A percentile compares a stretch with the other conserved stretches of the same genome.
phyloP scores from a whole-genome alignment of 1,284 basidiomycete species.

The Ceratobasidium sp. region DNA sequence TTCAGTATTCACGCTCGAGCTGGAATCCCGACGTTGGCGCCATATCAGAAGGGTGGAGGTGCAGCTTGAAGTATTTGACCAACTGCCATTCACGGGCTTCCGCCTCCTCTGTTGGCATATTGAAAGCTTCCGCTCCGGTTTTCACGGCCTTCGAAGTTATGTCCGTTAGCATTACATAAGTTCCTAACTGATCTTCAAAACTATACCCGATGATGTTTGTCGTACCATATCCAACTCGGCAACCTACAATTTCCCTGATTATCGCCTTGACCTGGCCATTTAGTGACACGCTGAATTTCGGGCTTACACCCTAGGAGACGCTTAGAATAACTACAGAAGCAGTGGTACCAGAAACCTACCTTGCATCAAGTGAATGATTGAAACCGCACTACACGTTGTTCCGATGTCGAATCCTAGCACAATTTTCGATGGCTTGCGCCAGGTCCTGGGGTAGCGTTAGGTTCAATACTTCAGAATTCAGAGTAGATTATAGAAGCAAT shows the following conservation, averaged over 20 bases:
- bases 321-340: neutral
- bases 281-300: conserved; percentile 1
- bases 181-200: neutral
- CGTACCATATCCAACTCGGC: conserved; percentile 21
- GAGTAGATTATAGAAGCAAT: too few species aligned
- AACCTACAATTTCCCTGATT: neutral
- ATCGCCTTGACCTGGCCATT: conserved; percentile 14
- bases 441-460: too few species aligned
- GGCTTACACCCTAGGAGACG: neutral
- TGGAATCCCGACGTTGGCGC: neutral
- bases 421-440: conserved; percentile 1
- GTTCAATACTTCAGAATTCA: too few species aligned
- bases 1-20: neutral
- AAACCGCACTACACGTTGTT: conserved; percentile 19
- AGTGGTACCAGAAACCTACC: too few species aligned
- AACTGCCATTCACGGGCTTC: neutral
- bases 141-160: neutral
- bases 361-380: neutral
- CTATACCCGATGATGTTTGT: neutral
- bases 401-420: conserved; percentile 26
- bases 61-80: conserved; percentile 28
- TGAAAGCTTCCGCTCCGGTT: conserved; percentile 15
- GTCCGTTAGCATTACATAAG: neutral
- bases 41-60: conserved; percentile 12
- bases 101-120: neutral